A percentile compares a stretch with the other conserved stretches of the same genome.
Evolutionary conservation across 495 filamentous ascomycete species (phyloP).

Genomic region (Xylaria bambusicola): DNA sequence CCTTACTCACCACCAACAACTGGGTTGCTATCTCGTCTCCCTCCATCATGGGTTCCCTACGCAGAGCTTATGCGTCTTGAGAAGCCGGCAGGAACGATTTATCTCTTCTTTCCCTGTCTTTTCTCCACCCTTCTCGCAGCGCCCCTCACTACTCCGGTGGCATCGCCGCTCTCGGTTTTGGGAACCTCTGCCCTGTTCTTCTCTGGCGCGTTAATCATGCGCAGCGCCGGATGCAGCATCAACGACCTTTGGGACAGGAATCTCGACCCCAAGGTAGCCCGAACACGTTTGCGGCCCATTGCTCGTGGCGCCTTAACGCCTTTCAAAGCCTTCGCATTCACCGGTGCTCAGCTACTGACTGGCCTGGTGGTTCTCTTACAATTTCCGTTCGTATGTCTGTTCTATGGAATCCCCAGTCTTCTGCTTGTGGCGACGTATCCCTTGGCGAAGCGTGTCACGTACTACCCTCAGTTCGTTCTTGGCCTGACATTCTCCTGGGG

Average conservation of each 20-base stretch:
- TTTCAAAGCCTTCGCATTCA: constrained; percentile 74
- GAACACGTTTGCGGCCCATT: constrained; percentile 86
- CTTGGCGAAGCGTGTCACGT: constrained; percentile 87
- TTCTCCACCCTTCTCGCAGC: constrained; percentile 81
- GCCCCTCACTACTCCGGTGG: constrained; percentile 60
- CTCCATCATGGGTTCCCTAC: constrained; percentile 79
- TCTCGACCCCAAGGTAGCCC: constrained; percentile 84
- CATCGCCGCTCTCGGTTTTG: constrained; percentile 58
- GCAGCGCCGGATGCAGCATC: constrained; percentile 95
- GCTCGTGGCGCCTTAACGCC: constrained; percentile 82
- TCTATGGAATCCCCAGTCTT: constrained; percentile 84
- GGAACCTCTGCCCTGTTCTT: constrained; percentile 78
- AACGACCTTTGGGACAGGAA: constrained; percentile 97
- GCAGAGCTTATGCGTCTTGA: constrained; percentile 92
- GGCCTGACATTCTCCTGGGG: constrained; percentile 97
- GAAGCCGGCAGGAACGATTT: constrained; percentile 92
- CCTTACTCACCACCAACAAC: constrained; percentile 69
- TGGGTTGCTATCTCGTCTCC: constrained; percentile 77
- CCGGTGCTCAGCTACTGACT: constrained; percentile 74
- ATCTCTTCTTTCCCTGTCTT: constrained; percentile 92
- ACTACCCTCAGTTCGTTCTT: constrained; percentile 92
- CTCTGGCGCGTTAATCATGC: constrained; percentile 88
- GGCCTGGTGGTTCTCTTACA: constrained; percentile 83
- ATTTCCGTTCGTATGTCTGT: constrained; percentile 81
- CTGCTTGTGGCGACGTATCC: constrained; percentile 83